These are phyloP conservation scores for Porpolomopsis calyptriformis DNA, from an alignment of 768 basidiomycete species.

Conservation along the genomic window DNA sequence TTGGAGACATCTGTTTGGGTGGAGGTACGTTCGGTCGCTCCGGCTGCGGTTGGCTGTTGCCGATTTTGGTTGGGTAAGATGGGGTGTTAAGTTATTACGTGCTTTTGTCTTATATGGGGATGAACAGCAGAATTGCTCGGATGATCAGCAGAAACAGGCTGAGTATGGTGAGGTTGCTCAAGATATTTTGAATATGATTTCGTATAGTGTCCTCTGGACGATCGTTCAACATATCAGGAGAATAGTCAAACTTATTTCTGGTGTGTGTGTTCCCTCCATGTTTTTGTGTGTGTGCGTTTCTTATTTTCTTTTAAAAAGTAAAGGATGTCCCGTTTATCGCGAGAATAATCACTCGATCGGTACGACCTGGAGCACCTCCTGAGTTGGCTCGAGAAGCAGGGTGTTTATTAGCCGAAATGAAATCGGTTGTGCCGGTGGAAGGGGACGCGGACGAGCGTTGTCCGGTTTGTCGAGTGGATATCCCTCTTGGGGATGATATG, in stretches of 20 bases:
- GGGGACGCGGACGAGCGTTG: slow-evolving; percentile 50
- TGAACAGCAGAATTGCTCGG: slow-evolving; percentile 40
- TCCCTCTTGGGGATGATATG: slow-evolving; percentile 52
- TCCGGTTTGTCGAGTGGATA: slow-evolving; percentile 57
- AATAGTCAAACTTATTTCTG: slow-evolving; percentile 28
- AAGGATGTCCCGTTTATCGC: slow-evolving; percentile 56
- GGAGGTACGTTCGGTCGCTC: slow-evolving; percentile 39
- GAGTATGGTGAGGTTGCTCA: slow-evolving; percentile 46
- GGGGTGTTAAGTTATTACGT: not conserved
- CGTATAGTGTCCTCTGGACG: slow-evolving; percentile 41
- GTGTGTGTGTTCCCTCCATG: slow-evolving; percentile 8
- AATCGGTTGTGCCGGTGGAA: slow-evolving; percentile 20
- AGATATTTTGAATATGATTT: slow-evolving; percentile 38
- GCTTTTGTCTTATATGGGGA: too few relatives aligned
- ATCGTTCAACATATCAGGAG: slow-evolving; percentile 48
- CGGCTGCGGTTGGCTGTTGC: slow-evolving; percentile 47
- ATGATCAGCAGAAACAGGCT: slow-evolving; percentile 28
- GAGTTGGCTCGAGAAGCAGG: slow-evolving; percentile 30
- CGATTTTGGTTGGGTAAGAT: slow-evolving; percentile 39
- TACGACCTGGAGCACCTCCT: slow-evolving; percentile 37
- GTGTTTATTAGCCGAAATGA: slow-evolving; percentile 20
- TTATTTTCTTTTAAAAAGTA: slow-evolving; percentile 24
- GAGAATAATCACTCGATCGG: slow-evolving; percentile 49
- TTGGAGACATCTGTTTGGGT: slow-evolving; percentile 50
- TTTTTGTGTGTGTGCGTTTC: not conserved